Evolutionary conservation across 169 alveolate genomes (phyloP).

Genomic region (Cryptosporidium xiaoi): DNA sequence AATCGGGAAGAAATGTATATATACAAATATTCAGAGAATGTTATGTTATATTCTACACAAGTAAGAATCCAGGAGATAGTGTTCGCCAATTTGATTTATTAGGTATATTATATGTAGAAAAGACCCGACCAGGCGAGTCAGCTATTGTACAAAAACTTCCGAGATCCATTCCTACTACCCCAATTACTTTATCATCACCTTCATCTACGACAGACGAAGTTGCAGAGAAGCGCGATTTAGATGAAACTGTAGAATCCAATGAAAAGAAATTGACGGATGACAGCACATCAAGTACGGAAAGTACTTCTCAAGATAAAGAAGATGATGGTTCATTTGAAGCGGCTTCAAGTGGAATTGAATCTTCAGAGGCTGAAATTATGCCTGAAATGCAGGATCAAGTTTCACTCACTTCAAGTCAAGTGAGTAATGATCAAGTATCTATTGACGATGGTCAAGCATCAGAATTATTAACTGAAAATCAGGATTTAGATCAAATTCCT

Average conservation of each 20-base stretch:
- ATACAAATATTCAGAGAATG: constrained; percentile 49
- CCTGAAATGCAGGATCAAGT: too few species aligned
- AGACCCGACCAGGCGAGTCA: constrained; percentile 53
- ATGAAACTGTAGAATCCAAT: not conserved
- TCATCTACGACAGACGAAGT: constrained; percentile 11
- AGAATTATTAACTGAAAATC: too few species aligned
- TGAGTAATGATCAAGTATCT: too few species aligned
- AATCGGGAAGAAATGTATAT: constrained; percentile 62
- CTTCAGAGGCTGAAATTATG: too few species aligned
- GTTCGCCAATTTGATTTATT: constrained; percentile 42
- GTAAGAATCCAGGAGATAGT: constrained; percentile 21
- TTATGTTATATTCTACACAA: constrained; percentile 17
- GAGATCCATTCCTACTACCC: constrained; percentile 70
- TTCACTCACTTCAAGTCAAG: too few species aligned
- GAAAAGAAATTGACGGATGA: not conserved
- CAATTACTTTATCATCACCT: constrained; percentile 19
- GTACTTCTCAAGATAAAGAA: not conserved
- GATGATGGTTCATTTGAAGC: not conserved
- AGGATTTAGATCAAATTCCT: too few species aligned
- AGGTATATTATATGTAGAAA: constrained; percentile 23
- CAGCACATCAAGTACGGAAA: not conserved
- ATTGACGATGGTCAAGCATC: too few species aligned
- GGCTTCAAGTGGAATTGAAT: too few species aligned
- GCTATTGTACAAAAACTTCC: constrained; percentile 54
- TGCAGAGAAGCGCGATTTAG: not conserved